phyloP scores from a whole-genome alignment of 805 yeast genomes.

The Wickerhamiella sorbophila region DNA sequence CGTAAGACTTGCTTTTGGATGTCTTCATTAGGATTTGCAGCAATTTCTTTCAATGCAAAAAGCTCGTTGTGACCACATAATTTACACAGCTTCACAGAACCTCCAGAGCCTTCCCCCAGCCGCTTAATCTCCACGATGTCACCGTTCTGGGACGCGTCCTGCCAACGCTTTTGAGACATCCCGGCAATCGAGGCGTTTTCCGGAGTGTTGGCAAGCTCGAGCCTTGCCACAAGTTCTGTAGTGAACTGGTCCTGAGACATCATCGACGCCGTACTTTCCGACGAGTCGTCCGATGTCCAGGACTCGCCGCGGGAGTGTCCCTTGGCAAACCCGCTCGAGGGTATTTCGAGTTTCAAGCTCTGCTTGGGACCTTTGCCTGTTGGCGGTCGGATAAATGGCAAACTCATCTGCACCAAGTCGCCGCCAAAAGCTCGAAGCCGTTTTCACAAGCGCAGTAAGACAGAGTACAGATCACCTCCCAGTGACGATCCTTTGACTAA shows the following conservation, averaged over 20 bases:
- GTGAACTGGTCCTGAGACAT: slow-evolving; percentile 7
- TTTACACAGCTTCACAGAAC: slow-evolving; percentile 69
- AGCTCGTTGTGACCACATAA: slow-evolving; percentile 41
- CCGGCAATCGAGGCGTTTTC: not conserved
- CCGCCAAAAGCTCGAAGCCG: no score
- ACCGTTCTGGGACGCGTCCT: slow-evolving; percentile 38
- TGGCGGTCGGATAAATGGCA: slow-evolving; percentile 17
- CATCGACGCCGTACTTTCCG: not conserved
- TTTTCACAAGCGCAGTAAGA: no score
- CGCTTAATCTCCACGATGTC: slow-evolving; percentile 54
- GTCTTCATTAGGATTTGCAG: slow-evolving; percentile 69
- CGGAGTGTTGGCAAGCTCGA: slow-evolving; percentile 6
- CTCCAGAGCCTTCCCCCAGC: slow-evolving; percentile 92
- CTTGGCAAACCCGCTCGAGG: slow-evolving; percentile 4
- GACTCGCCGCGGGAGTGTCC: slow-evolving; percentile 5
- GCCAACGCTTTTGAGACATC: slow-evolving; percentile 41
- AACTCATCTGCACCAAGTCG: not conserved
- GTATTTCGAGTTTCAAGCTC: slow-evolving; percentile 11
- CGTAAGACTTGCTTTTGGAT: slow-evolving; percentile 80
- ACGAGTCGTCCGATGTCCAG: not conserved
- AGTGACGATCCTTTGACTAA: no score
- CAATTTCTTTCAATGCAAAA: slow-evolving; percentile 72
- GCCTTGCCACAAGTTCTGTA: slow-evolving; percentile 12
- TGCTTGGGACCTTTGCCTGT: slow-evolving; percentile 12
- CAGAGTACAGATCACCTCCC: no score